A percentile compares a stretch with the other conserved stretches of the same genome.
These are phyloP conservation scores for Hericium coralloides DNA, from an alignment of 768 basidiomycete genomes.

Conservation along the genomic window DNA sequence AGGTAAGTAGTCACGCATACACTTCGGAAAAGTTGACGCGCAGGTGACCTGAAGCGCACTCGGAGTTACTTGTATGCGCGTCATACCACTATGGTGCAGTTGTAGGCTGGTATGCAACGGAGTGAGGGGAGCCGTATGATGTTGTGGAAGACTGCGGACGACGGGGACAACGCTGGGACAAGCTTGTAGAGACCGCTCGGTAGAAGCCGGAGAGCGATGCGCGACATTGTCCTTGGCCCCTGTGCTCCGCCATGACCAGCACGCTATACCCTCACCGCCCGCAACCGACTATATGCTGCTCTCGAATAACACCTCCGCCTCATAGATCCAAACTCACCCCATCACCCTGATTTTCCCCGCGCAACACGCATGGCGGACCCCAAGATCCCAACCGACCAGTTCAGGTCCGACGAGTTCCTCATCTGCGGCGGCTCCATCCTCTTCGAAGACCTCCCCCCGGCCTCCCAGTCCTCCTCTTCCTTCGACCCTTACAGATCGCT, in stretches of 20 bases:
- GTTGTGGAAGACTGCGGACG: no score
- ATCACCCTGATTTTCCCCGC: neutral
- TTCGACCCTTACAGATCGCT: slow-evolving; percentile 4
- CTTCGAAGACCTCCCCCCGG: slow-evolving; percentile 13
- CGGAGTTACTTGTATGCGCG: no score
- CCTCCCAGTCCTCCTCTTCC: neutral
- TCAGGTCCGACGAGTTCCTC: slow-evolving; percentile 14
- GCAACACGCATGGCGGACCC: neutral
- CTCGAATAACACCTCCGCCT: neutral
- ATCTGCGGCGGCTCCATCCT: slow-evolving; percentile 22
- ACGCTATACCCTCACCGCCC: neutral
- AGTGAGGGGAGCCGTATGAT: no score
- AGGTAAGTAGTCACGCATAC: no score
- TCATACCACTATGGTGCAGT: no score
- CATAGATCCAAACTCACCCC: neutral
- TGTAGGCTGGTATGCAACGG: no score
- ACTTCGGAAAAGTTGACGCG: no score
- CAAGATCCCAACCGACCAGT: slow-evolving; percentile 4
- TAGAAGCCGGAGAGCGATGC: neutral
- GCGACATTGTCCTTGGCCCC: neutral
- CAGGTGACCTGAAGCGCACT: no score
- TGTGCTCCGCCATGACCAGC: neutral
- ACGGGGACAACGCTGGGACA: no score
- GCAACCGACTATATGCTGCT: neutral
- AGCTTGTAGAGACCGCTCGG: no score